Conservation (phyloP, 176 grass and related monocot species). For the Typha latifolia region DNA sequence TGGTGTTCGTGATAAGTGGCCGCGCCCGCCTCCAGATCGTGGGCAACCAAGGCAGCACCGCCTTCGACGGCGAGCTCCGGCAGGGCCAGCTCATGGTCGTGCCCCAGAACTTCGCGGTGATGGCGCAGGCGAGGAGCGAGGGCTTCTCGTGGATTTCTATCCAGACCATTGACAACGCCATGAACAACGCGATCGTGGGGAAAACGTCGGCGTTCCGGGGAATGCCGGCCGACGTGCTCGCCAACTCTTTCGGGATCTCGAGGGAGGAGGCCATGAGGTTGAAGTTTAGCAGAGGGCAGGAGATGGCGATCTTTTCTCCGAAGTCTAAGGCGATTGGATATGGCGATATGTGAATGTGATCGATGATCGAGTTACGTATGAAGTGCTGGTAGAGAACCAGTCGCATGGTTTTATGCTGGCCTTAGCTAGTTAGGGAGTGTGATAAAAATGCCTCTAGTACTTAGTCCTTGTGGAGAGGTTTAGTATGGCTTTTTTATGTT, state of each 20-base stretch:
- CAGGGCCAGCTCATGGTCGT: slow-evolving; percentile 31
- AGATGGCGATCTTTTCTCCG: slow-evolving; percentile 32
- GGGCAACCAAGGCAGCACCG: slow-evolving; percentile 16
- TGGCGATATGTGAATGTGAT: too few relatives aligned
- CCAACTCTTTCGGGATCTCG: slow-evolving; percentile 28
- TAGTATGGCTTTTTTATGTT: too few relatives aligned
- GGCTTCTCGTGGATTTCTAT: slow-evolving; percentile 40
- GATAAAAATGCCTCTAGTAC: too few relatives aligned
- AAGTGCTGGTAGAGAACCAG: too few relatives aligned
- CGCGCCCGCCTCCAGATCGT: slow-evolving; percentile 30
- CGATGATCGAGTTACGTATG: too few relatives aligned
- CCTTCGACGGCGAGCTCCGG: slow-evolving; percentile 38
- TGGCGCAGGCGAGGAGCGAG: slow-evolving; percentile 6
- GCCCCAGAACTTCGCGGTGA: slow-evolving; percentile 28
- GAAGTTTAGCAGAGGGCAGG: slow-evolving; percentile 34
- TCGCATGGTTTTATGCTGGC: too few relatives aligned
- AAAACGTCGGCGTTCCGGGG: slow-evolving; percentile 33
- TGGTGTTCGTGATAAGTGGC: slow-evolving; percentile 28
- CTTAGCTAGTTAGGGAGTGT: too few relatives aligned
- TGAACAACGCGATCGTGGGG: slow-evolving; percentile 20
- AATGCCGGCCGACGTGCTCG: slow-evolving; percentile 39
- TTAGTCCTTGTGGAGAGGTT: too few relatives aligned
- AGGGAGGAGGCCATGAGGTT: slow-evolving; percentile 31
- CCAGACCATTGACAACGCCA: slow-evolving; percentile 37
- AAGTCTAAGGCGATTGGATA: neutral